phyloP scores from a whole-genome alignment of 1,284 basidiomycete species.

The Cryptococcus sp. region DNA sequence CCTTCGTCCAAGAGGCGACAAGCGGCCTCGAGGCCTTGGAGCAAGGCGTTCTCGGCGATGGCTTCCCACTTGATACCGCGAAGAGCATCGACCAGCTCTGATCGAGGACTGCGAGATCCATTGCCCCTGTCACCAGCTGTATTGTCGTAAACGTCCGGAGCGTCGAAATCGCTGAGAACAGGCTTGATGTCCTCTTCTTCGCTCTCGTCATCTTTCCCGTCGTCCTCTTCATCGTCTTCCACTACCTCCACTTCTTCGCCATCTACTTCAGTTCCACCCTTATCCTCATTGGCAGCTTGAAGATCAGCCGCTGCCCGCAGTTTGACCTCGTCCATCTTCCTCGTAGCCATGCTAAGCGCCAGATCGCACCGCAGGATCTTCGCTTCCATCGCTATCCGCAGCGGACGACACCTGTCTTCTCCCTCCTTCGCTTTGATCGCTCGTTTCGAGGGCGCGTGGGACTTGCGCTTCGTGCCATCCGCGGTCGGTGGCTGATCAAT shows the following conservation, averaged over 20 bases:
- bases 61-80: slow-evolving; percentile 24
- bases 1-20: slow-evolving; percentile 13
- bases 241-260: not conserved
- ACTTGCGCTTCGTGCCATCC: not conserved
- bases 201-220: not conserved
- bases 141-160: too few species aligned
- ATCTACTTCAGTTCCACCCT: not conserved
- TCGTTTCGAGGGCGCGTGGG: not conserved
- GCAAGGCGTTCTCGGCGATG: slow-evolving; percentile 11
- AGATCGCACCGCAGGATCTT: slow-evolving; percentile 27
- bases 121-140: slow-evolving; percentile 21
- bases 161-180: not conserved
- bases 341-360: slow-evolving; percentile 29
- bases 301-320: slow-evolving; percentile 14
- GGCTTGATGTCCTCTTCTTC: slow-evolving; percentile 8
- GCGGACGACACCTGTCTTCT: slow-evolving; percentile 18
- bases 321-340: slow-evolving; percentile 26
- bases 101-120: slow-evolving; percentile 14
- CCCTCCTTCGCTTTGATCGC: slow-evolving; percentile 12
- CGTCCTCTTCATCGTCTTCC: not conserved
- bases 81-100: slow-evolving; percentile 23
- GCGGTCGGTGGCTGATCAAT: not conserved
- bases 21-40: slow-evolving; percentile 14
- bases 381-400: slow-evolving; percentile 30
- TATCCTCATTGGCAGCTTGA: not conserved